A percentile compares a stretch with the other conserved stretches of the same genome.
These are phyloP conservation scores for Pilaira anomala DNA, from an alignment of 192 early-diverging fungal genomes.

Conservation along the genomic window DNA sequence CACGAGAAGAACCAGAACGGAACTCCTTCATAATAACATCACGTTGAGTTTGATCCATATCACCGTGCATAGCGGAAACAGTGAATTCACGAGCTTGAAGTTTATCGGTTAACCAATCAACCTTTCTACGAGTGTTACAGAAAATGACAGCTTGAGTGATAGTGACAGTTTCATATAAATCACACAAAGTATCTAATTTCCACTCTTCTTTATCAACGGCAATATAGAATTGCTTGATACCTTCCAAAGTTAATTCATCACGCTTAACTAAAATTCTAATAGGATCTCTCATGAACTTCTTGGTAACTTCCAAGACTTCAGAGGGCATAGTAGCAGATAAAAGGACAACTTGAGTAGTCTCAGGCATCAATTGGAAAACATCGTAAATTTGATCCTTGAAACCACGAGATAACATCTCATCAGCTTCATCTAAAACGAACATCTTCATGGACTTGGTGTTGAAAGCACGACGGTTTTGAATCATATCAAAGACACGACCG, in stretches of 20 bases:
- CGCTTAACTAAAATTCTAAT: slow-evolving; percentile 98
- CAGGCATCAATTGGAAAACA: slow-evolving; percentile 90
- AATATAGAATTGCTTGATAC: slow-evolving; percentile 94
- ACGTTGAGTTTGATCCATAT: slow-evolving; percentile 96
- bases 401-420: slow-evolving; percentile 97
- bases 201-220: slow-evolving; percentile 98
- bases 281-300: slow-evolving; percentile 98
- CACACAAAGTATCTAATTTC: slow-evolving; percentile 98
- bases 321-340: slow-evolving; percentile 96
- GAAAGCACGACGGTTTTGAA: slow-evolving; percentile 81
- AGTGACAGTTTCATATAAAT: slow-evolving; percentile 97
- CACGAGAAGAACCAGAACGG: slow-evolving; percentile 93
- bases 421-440: slow-evolving; percentile 99
- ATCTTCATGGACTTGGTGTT: slow-evolving; percentile 88
- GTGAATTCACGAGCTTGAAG: slow-evolving; percentile 88
- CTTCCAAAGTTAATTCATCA: slow-evolving; percentile 93
- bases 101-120: slow-evolving; percentile 99
- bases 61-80: slow-evolving; percentile 98
- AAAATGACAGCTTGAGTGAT: slow-evolving; percentile 99
- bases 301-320: slow-evolving; percentile 94
- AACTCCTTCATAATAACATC: slow-evolving; percentile 99
- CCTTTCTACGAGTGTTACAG: slow-evolving; percentile 99
- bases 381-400: slow-evolving; percentile 99
- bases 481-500: slow-evolving; percentile 98
- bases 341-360: slow-evolving; percentile 91